Conservation (phyloP, 1,139 yeast genomes). For the Kluyveromyces sp. region DNA sequence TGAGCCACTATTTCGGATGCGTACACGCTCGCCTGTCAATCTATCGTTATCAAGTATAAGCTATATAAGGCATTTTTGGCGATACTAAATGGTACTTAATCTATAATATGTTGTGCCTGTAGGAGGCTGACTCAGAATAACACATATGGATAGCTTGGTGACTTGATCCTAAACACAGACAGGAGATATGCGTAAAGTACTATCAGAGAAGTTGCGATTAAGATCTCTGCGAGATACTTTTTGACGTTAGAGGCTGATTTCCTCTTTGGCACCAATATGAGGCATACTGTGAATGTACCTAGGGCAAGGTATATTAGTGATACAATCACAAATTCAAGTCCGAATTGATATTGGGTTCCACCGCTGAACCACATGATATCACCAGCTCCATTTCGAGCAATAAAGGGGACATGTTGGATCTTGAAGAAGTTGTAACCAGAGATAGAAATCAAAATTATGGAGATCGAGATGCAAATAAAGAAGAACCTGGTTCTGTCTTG, state of each 20-base stretch:
- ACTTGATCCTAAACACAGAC: slow-evolving; percentile 34
- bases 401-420: slow-evolving; percentile 53
- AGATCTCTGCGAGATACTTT: slow-evolving; percentile 18
- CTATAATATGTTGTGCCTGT: neutral
- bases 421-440: slow-evolving; percentile 62
- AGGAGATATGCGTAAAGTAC: slow-evolving; percentile 33
- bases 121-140: slow-evolving; percentile 8
- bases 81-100: neutral
- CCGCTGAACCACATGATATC: slow-evolving; percentile 52
- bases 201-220: slow-evolving; percentile 28
- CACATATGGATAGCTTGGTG: slow-evolving; percentile 35
- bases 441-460: slow-evolving; percentile 39
- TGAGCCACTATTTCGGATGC: too few species aligned
- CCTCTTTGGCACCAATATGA: slow-evolving; percentile 32
- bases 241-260: slow-evolving; percentile 13
- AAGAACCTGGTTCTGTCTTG: slow-evolving; percentile 32
- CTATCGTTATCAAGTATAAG: neutral
- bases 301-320: slow-evolving; percentile 43
- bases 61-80: neutral
- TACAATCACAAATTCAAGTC: slow-evolving; percentile 52
- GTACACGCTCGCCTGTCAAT: neutral
- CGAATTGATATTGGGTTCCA: slow-evolving; percentile 61
- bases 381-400: slow-evolving; percentile 45
- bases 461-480: slow-evolving; percentile 36
- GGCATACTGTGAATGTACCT: slow-evolving; percentile 35